Conservation (phyloP, 176 grass and related monocot species). For the Triticum aestivum region DNA sequence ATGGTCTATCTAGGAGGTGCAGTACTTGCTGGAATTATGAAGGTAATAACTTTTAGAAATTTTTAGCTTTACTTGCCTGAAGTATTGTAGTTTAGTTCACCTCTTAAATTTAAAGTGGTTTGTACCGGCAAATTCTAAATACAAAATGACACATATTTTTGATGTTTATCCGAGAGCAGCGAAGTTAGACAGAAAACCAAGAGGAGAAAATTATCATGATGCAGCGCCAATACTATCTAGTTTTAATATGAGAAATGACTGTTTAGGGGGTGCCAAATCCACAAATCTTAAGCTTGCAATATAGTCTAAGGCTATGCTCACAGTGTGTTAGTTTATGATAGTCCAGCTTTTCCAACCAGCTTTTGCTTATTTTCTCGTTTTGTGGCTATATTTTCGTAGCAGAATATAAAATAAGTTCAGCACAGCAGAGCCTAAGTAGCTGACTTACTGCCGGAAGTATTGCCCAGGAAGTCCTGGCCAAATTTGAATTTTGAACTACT, state of each 20-base stretch:
- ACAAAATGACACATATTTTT: not conserved
- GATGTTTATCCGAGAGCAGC: not conserved
- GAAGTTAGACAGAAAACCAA: not conserved
- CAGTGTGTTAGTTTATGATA: not conserved
- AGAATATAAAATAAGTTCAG: not conserved
- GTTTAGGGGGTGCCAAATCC: too few relatives aligned
- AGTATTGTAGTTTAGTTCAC: not conserved
- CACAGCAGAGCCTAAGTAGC: not conserved
- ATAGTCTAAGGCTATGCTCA: too few relatives aligned
- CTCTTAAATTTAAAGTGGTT: not conserved
- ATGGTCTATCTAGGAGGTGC: slow-evolving; percentile 97
- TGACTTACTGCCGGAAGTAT: not conserved
- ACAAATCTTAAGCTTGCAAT: too few relatives aligned
- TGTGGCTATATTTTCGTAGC: not conserved
- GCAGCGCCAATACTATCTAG: not conserved
- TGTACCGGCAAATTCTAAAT: not conserved
- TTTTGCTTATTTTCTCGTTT: not conserved
- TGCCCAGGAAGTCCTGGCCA: not conserved
- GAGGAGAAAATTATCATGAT: not conserved
- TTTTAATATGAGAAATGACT: not conserved
- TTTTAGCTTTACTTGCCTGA: not conserved
- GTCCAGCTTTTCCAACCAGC: not conserved
- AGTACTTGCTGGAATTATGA: slow-evolving; percentile 98
- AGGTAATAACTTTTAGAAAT: slow-evolving; percentile 41
- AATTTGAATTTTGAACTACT: not conserved